Conservation (phyloP, 129 eudicot species). For the Dittrichia graveolens region DNA sequence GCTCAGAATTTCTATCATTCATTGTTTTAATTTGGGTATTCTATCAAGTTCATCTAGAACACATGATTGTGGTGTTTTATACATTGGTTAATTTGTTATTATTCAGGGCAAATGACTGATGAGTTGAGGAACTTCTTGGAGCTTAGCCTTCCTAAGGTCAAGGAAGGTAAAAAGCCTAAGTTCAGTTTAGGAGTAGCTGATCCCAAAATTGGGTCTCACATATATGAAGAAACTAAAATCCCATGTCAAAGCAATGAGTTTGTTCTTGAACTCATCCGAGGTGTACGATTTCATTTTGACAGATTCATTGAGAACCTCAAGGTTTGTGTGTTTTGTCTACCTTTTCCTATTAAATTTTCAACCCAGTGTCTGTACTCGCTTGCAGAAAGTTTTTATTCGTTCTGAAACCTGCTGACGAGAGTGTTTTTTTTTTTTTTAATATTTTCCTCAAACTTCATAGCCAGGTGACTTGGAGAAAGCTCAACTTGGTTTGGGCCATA, state of each 20-base stretch:
- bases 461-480: slow-evolving; percentile 98
- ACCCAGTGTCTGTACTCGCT: background rate
- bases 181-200: slow-evolving; percentile 81
- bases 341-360: background rate
- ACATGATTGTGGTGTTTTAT: slow-evolving; percentile 10
- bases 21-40: background rate
- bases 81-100: background rate
- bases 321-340: slow-evolving; percentile 28
- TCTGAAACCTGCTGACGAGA: background rate
- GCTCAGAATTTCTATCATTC: background rate
- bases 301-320: slow-evolving; percentile 75
- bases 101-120: slow-evolving; percentile 91
- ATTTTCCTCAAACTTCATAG: slow-evolving; percentile 32
- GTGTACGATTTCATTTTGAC: slow-evolving; percentile 81
- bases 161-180: slow-evolving; percentile 86
- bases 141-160: slow-evolving; percentile 67
- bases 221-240: slow-evolving; percentile 75
- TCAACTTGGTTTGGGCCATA: slow-evolving; percentile 90
- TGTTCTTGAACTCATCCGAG: slow-evolving; percentile 84
- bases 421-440: background rate
- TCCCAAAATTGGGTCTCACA: slow-evolving; percentile 81
- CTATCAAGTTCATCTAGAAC: background rate
- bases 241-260: slow-evolving; percentile 92
- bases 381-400: background rate
- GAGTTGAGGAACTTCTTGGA: slow-evolving; percentile 85